phyloP scores from a whole-genome alignment of 23 red algal genomes.

The Porphyridium purpureum region DNA sequence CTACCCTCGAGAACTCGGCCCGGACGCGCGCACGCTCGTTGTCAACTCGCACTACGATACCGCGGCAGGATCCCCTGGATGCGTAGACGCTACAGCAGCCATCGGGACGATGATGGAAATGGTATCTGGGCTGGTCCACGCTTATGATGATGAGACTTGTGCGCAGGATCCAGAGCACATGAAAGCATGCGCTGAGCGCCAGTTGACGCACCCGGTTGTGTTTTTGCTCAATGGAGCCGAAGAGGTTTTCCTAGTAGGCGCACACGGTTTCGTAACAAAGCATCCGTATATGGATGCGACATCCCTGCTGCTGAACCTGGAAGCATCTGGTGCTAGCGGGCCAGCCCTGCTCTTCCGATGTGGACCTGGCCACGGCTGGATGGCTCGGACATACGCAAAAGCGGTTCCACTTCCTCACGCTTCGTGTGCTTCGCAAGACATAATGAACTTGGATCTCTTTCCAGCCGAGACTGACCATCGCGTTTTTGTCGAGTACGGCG shows the following conservation, averaged over 20 bases:
- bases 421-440: slow-evolving; percentile 35
- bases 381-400: slow-evolving; percentile 58
- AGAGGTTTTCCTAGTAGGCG: slow-evolving; percentile 57
- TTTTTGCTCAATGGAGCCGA: slow-evolving; percentile 94
- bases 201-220: slow-evolving; percentile 23
- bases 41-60: slow-evolving; percentile 82
- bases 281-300: slow-evolving; percentile 37
- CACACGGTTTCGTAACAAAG: slow-evolving; percentile 60
- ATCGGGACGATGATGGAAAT: slow-evolving; percentile 54
- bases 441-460: slow-evolving; percentile 52
- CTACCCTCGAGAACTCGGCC: no score
- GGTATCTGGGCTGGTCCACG: slow-evolving; percentile 14
- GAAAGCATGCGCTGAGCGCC: neutral
- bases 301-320: slow-evolving; percentile 72
- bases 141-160: no score
- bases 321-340: slow-evolving; percentile 60
- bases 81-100: slow-evolving; percentile 43
- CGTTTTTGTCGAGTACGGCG: slow-evolving; percentile 49
- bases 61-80: slow-evolving; percentile 52
- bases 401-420: slow-evolving; percentile 34
- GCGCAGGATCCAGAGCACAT: no score
- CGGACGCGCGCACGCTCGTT: no score
- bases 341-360: slow-evolving; percentile 62
- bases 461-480: slow-evolving; percentile 93
- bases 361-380: slow-evolving; percentile 58